phyloP scores from a whole-genome alignment of 2,329 filamentous ascomycete genomes.

The Teratosphaeria pseudoeucalypti region DNA sequence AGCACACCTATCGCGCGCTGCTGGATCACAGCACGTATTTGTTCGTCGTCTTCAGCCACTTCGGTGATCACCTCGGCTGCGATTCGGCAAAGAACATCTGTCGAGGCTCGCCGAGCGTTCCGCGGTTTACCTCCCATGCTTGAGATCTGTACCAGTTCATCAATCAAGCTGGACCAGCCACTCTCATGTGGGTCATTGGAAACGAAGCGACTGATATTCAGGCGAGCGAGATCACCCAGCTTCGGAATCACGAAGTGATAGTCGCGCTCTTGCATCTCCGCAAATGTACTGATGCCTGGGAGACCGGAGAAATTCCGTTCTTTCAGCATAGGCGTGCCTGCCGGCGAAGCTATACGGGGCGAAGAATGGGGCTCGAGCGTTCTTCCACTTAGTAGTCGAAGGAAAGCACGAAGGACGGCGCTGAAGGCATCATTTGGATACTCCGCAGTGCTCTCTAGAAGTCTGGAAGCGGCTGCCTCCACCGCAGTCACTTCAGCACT shows the following conservation, averaged over 20 bases:
- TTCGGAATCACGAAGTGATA: slow-evolving; percentile 40
- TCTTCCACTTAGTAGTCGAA: slow-evolving; percentile 49
- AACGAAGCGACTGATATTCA: slow-evolving; percentile 52
- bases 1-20: slow-evolving; percentile 24
- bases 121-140: slow-evolving; percentile 28
- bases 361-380: slow-evolving; percentile 3
- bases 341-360: slow-evolving; percentile 9
- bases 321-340: slow-evolving; percentile 19
- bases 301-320: slow-evolving; percentile 32
- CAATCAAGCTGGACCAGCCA: slow-evolving; percentile 63
- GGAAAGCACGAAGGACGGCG: slow-evolving; percentile 65
- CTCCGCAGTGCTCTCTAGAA: slow-evolving; percentile 86
- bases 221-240: slow-evolving; percentile 34
- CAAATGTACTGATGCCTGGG: slow-evolving; percentile 32
- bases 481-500: slow-evolving; percentile 76
- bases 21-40: slow-evolving; percentile 19
- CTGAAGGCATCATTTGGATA: slow-evolving; percentile 77
- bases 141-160: slow-evolving; percentile 42
- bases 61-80: slow-evolving; percentile 43
- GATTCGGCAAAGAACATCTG: slow-evolving; percentile 40
- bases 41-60: slow-evolving; percentile 36
- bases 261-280: slow-evolving; percentile 30
- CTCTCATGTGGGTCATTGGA: slow-evolving; percentile 55
- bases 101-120: slow-evolving; percentile 38
- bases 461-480: slow-evolving; percentile 70